Evolutionary conservation across 2,329 filamentous ascomycete species (phyloP).

Genomic region (Calonectria fujianensis): DNA sequence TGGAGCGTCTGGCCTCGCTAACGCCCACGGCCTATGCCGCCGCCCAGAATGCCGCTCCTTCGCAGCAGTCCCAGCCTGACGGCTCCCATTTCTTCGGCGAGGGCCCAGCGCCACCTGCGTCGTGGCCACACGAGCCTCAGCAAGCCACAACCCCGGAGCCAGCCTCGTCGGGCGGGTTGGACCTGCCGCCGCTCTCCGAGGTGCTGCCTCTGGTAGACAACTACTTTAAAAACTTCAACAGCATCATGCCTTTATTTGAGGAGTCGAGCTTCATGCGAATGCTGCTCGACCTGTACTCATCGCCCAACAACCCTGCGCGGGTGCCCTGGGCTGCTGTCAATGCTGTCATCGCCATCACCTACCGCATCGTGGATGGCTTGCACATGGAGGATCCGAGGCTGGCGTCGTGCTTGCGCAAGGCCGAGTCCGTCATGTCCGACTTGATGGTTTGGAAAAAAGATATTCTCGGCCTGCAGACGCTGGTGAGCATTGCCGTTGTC

Average conservation of each 20-base stretch:
- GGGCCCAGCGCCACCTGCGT: neutral
- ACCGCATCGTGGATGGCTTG: conserved; percentile 50
- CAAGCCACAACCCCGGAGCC: neutral
- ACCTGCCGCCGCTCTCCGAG: conserved; percentile 45
- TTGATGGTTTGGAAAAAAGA: conserved; percentile 58
- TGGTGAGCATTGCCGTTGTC: conserved; percentile 59
- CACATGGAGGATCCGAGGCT: conserved; percentile 44
- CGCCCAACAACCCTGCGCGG: conserved; percentile 40
- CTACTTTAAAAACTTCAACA: conserved; percentile 49
- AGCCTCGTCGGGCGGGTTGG: conserved; percentile 17
- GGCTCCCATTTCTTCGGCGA: neutral
- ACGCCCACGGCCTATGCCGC: neutral
- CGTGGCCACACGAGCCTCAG: neutral
- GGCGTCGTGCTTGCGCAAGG: conserved; percentile 56
- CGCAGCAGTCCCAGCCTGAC: neutral
- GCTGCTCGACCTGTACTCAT: conserved; percentile 58
- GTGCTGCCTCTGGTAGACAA: conserved; percentile 48
- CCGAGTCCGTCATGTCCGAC: conserved; percentile 58
- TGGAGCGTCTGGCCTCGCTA: conserved; percentile 28
- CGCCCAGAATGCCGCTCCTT: neutral
- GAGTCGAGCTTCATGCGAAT: conserved; percentile 59
- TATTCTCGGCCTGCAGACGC: conserved; percentile 57
- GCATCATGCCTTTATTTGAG: conserved; percentile 58
- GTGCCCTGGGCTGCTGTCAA: conserved; percentile 60
- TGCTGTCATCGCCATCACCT: conserved; percentile 58